phyloP scores from a whole-genome alignment of 1,284 basidiomycete genomes.

The Leccinum solheimii region DNA sequence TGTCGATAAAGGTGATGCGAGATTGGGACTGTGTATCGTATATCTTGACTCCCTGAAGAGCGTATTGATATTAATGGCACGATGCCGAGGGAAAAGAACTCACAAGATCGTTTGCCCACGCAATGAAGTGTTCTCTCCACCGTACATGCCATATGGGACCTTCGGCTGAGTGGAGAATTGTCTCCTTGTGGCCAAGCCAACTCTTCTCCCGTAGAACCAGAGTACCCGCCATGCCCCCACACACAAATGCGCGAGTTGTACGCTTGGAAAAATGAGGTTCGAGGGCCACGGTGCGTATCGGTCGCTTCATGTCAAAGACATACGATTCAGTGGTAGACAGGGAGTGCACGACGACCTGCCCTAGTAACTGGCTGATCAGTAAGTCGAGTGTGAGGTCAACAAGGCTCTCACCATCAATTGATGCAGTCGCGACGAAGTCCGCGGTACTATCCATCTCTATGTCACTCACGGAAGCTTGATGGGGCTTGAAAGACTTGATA shows the following conservation, averaged over 20 bases:
- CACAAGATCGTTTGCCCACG: slow-evolving; percentile 95
- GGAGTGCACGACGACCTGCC: slow-evolving; percentile 89
- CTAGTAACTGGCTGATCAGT: slow-evolving; percentile 41
- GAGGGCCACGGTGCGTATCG: slow-evolving; percentile 86
- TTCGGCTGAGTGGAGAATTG: slow-evolving; percentile 82
- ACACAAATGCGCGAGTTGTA: slow-evolving; percentile 83
- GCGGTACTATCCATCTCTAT: slow-evolving; percentile 83
- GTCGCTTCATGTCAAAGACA: slow-evolving; percentile 90
- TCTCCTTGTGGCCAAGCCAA: slow-evolving; percentile 95
- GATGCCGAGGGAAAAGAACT: slow-evolving; percentile 25
- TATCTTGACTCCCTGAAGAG: slow-evolving; percentile 83
- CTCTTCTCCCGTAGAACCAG: slow-evolving; percentile 91
- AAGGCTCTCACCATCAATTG: slow-evolving; percentile 79
- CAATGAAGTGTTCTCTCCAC: slow-evolving; percentile 87
- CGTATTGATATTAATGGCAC: background rate
- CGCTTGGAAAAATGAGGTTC: slow-evolving; percentile 90
- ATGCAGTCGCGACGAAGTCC: slow-evolving; percentile 92
- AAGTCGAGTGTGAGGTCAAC: background rate
- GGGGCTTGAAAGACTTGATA: slow-evolving; percentile 89
- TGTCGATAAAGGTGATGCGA: slow-evolving; percentile 86
- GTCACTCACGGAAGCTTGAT: slow-evolving; percentile 88
- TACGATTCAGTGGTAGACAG: slow-evolving; percentile 82
- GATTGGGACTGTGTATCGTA: slow-evolving; percentile 83
- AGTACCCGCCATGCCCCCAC: slow-evolving; percentile 90
- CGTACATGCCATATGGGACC: slow-evolving; percentile 93